Base-by-base conservation (phyloP, 768 basidiomycete genomes). In the Austroboletus festivus region DNA sequence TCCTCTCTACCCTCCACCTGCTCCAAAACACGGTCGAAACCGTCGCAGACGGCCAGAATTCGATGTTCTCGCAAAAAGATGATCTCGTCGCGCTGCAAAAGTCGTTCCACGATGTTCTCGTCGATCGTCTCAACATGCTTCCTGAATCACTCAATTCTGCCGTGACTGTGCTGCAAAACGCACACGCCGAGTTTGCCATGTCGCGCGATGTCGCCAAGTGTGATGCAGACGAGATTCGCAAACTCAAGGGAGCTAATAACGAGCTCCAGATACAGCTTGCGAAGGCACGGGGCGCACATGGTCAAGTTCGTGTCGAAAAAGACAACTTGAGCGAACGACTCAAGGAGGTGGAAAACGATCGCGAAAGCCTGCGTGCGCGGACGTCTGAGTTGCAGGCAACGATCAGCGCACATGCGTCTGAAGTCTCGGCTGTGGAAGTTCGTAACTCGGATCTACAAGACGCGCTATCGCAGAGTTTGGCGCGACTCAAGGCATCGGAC, bases 271-370 rank as follows among this genome's bases (percentile, higher is more conserved):
- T 82, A 28, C 85, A 89, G 57, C 58, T 92, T 11, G 78, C 81
- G 12, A 89, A 88, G 68, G 85, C 89, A 42, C 84, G 87, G 45
- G 80, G 82, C 19, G 81, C 82, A 13, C 83, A 89, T 56, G 87
- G 88, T 1, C 84, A 87, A 60, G 77, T 86, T 5, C 81, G 86
- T 15, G 87, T 87, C 13, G 89, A 93, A 72, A 93, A 90, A 68
- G 89, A 91, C 42, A 70, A 79, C 31, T 63, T 89, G 39, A 67
- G 59, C 19, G 86, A 89, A 53, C 85, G 86, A 53, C 68, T 88
- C 24, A 68, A 64, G 20, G 71, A 71, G 20, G 72, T 73, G 0
- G 89, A 91, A 62, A 71, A 63, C 23, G 88, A 91, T 45, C 80
- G 86, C 19, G 85, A 91, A 19, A 67, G 68, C 5, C 63, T 88